Evolutionary conservation across 495 filamentous ascomycete genomes (phyloP).

Genomic region (Aspergillus avenaceus): DNA sequence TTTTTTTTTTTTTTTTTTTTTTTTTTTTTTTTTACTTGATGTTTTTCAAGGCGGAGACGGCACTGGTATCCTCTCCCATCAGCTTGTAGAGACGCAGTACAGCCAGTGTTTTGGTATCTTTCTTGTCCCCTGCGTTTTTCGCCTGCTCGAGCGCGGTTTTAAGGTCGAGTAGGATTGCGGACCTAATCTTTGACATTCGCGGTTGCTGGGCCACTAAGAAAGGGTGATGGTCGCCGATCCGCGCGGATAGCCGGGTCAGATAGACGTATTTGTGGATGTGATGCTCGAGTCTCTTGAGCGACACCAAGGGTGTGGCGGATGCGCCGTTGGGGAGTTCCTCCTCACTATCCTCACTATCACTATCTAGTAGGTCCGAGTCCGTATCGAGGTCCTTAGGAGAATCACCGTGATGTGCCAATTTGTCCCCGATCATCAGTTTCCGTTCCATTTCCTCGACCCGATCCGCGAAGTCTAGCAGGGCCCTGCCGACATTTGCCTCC

Average conservation of each 20-base stretch:
- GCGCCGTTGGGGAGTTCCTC: conserved; percentile 42
- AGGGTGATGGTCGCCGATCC: conserved; percentile 58
- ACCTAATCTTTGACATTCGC: conserved; percentile 57
- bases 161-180: conserved; percentile 81
- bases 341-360: conserved; percentile 54
- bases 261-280: conserved; percentile 57
- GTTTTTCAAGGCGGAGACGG: conserved; percentile 57
- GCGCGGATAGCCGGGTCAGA: conserved; percentile 45
- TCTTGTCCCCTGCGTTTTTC: conserved; percentile 47
- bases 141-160: conserved; percentile 74
- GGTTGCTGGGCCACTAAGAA: conserved; percentile 57
- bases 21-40: too few species aligned
- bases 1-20: too few species aligned
- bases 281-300: conserved; percentile 48
- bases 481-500: conserved; percentile 55
- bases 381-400: conserved; percentile 25
- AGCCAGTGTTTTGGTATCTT: conserved; percentile 58
- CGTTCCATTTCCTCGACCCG: conserved; percentile 72
- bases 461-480: conserved; percentile 66
- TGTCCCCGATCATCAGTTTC: conserved; percentile 53
- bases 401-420: conserved; percentile 5
- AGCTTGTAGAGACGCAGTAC: conserved; percentile 73
- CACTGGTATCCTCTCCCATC: conserved; percentile 70
- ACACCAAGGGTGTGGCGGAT: conserved; percentile 33
- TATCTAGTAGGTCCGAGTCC: conserved; percentile 36